Percentiles rank a stretch among this genome's conserved stretches.
phyloP scores from a whole-genome alignment of 164 flowering plant genomes.

The Piper longum region DNA sequence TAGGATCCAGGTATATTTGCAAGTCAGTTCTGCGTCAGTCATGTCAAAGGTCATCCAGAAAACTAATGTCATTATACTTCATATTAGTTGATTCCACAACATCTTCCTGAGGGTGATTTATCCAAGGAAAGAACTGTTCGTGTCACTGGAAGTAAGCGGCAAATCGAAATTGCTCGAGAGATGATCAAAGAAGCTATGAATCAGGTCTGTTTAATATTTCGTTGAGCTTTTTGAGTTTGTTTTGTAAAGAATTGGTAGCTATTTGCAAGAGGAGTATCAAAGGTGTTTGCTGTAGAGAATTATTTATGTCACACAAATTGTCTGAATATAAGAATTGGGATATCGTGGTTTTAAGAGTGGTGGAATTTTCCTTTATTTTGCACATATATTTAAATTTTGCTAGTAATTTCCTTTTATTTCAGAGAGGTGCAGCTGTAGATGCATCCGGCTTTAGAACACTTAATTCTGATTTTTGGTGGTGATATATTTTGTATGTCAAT shows the following conservation, averaged over 20 bases:
- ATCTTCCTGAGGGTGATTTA: slow-evolving; percentile 65
- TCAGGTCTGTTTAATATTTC: slow-evolving; percentile 48
- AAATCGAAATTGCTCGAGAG: slow-evolving; percentile 76
- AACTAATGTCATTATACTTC: neutral
- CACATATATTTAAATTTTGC: too few species aligned
- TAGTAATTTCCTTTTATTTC: too few species aligned
- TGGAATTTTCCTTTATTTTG: too few species aligned
- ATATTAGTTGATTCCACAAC: slow-evolving; percentile 79
- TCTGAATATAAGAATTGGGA: too few species aligned
- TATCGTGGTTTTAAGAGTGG: too few species aligned
- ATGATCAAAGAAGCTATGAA: slow-evolving; percentile 84
- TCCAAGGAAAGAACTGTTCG: slow-evolving; percentile 79
- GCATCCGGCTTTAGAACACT: too few species aligned
- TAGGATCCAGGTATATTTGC: slow-evolving; percentile 84
- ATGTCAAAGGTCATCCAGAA: neutral
- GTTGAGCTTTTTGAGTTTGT: neutral
- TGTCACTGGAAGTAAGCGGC: slow-evolving; percentile 71
- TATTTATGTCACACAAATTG: too few species aligned
- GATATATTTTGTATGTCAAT: too few species aligned
- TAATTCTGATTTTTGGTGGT: too few species aligned
- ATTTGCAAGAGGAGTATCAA: too few species aligned
- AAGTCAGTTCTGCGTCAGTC: neutral
- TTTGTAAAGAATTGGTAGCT: neutral
- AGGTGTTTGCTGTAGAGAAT: too few species aligned
- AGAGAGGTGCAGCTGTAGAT: too few species aligned